Conservation (phyloP, 1,284 basidiomycete species). For the Cutaneotrichosporon spelunceum region DNA sequence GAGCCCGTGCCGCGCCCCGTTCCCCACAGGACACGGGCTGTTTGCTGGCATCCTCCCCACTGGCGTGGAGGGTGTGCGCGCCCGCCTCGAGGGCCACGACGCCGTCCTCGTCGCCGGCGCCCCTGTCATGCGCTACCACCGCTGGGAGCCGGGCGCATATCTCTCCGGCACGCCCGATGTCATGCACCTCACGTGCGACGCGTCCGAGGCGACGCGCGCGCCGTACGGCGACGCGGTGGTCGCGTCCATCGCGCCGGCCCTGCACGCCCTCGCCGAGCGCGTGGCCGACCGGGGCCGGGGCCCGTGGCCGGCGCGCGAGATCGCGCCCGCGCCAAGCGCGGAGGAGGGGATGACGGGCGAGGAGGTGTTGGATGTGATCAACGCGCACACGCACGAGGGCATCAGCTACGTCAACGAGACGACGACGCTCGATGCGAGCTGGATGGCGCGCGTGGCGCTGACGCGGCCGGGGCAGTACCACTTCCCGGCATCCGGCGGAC, state of each 20-base stretch:
- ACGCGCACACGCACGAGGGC: not conserved
- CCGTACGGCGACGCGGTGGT: slow-evolving; percentile 17
- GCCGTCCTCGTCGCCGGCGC: slow-evolving; percentile 17
- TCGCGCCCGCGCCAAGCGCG: not conserved
- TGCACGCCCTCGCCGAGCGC: not conserved
- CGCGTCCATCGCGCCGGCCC: slow-evolving; percentile 3
- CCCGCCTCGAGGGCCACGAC: slow-evolving; percentile 13
- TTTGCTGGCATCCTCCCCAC: slow-evolving; percentile 17
- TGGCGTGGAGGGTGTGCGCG: slow-evolving; percentile 11
- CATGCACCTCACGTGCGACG: slow-evolving; percentile 16
- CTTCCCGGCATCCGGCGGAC: slow-evolving; percentile 19
- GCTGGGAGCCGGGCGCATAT: slow-evolving; percentile 18
- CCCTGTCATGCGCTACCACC: slow-evolving; percentile 18
- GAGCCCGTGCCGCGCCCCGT: slow-evolving; percentile 13
- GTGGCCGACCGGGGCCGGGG: not conserved
- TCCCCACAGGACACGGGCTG: slow-evolving; percentile 13
- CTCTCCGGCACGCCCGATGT: slow-evolving; percentile 2
- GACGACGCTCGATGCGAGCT: slow-evolving; percentile 13
- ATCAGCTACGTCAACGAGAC: slow-evolving; percentile 21
- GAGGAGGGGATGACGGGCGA: slow-evolving; percentile 11
- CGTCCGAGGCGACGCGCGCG: slow-evolving; percentile 16
- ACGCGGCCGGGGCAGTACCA: slow-evolving; percentile 9
- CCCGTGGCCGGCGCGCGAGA: not conserved
- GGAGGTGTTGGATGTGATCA: slow-evolving; percentile 10
- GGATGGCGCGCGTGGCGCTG: slow-evolving; percentile 11